phyloP scores from a whole-genome alignment of 768 basidiomycete species.

The Leccinum subtestaceum region DNA sequence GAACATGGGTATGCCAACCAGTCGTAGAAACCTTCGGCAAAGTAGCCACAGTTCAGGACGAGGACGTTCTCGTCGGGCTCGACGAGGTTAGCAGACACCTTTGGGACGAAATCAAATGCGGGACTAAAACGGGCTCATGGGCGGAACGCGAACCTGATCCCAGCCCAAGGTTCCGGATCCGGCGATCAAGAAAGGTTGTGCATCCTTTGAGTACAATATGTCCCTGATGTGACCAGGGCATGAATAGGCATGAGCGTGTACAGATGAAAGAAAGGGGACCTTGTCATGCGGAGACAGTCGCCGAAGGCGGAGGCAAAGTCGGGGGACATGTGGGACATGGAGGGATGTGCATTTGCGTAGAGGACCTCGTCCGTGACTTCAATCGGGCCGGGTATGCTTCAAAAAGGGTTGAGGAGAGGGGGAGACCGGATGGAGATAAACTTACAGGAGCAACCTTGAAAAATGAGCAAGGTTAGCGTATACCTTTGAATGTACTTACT shows the following conservation, averaged over 20 bases:
- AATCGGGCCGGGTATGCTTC: constrained; percentile 62
- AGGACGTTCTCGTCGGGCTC: constrained; percentile 75
- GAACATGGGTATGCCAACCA: constrained; percentile 48
- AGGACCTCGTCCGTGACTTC: constrained; percentile 73
- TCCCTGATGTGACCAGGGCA: constrained; percentile 39
- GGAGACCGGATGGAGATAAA: background rate
- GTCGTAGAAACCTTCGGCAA: constrained; percentile 86
- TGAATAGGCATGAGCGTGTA: constrained; percentile 3
- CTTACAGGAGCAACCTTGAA: constrained; percentile 51
- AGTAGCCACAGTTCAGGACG: constrained; percentile 90
- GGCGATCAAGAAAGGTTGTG: constrained; percentile 90
- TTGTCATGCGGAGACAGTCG: constrained; percentile 82
- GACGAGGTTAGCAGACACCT: constrained; percentile 91
- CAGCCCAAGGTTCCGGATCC: constrained; percentile 96
- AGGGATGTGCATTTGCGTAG: constrained; percentile 89
- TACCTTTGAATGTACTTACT: constrained; percentile 33
- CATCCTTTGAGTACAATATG: constrained; percentile 73
- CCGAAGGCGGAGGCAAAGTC: constrained; percentile 89
- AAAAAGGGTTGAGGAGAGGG: background rate
- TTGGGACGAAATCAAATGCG: constrained; percentile 8
- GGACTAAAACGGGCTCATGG: background rate
- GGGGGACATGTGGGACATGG: constrained; percentile 83
- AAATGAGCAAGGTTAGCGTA: constrained; percentile 23
- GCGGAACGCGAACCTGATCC: constrained; percentile 66
- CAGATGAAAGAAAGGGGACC: constrained; percentile 36